Percentiles rank a stretch among this genome's conserved stretches.
phyloP scores from a whole-genome alignment of 2,329 filamentous ascomycete species.

The Orbilia blumenaviensis region DNA sequence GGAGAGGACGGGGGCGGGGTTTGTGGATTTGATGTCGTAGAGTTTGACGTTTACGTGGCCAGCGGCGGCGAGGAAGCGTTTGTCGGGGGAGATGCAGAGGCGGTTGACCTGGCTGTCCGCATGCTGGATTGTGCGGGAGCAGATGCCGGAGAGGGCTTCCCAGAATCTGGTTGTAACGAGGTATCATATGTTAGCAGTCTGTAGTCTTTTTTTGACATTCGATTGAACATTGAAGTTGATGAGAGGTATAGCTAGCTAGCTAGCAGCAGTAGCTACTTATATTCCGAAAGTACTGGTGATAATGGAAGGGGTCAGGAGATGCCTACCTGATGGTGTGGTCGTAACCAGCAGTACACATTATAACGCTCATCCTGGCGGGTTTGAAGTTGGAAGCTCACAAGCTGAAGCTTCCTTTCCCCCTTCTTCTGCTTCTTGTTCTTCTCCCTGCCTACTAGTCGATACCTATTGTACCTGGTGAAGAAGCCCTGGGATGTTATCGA shows the following conservation, averaged over 20 bases:
- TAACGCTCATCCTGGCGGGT: constrained; percentile 57
- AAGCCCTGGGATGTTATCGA: neutral
- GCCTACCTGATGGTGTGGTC: constrained; percentile 79
- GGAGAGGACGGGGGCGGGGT: constrained; percentile 88
- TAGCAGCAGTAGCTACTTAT: too few species aligned
- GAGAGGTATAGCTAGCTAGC: too few species aligned
- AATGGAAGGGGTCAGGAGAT: constrained; percentile 52
- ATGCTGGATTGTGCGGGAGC: constrained; percentile 96
- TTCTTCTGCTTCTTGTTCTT: neutral
- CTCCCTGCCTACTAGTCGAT: too few species aligned
- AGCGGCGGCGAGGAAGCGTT: constrained; percentile 83
- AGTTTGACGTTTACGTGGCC: constrained; percentile 88
- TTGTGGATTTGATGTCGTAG: constrained; percentile 98
- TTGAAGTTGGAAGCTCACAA: neutral
- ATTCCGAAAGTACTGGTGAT: constrained; percentile 16
- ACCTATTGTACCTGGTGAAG: too few species aligned
- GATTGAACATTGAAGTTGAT: too few species aligned
- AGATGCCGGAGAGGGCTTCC: constrained; percentile 97
- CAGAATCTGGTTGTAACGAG: constrained; percentile 82
- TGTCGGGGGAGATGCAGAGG: constrained; percentile 97
- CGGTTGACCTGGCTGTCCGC: constrained; percentile 98
- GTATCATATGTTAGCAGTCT: constrained; percentile 3
- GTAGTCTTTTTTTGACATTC: too few species aligned
- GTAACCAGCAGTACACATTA: constrained; percentile 70
- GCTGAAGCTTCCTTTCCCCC: neutral